A percentile compares a stretch with the other conserved stretches of the same genome.
These are phyloP conservation scores for Cylindrodendrum hubeiense DNA, from an alignment of 2,329 filamentous ascomycete species.

Conservation along the genomic window DNA sequence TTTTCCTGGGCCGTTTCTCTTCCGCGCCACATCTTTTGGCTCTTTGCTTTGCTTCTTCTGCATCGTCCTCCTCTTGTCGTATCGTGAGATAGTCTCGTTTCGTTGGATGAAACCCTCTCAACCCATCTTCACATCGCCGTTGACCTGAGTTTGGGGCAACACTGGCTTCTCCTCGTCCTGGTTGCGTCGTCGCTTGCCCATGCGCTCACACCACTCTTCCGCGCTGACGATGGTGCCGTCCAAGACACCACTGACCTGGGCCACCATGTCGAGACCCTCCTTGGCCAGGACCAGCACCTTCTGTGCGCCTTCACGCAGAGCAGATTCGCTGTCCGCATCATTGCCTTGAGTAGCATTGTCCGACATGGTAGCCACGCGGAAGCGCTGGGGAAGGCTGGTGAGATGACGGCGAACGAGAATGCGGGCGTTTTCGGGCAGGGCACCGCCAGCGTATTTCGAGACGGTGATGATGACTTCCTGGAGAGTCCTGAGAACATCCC, in stretches of 20 bases:
- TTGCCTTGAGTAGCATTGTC: slow-evolving; percentile 44
- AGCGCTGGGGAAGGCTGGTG: slow-evolving; percentile 85
- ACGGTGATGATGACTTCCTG: slow-evolving; percentile 87
- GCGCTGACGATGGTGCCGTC: slow-evolving; percentile 91
- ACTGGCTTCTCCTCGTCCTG: slow-evolving; percentile 45
- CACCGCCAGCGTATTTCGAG: slow-evolving; percentile 90
- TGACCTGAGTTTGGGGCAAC: slow-evolving; percentile 42
- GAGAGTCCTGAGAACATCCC: slow-evolving; percentile 81
- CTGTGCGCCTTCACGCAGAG: slow-evolving; percentile 71
- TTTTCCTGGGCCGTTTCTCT: background rate
- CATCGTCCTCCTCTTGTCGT: background rate
- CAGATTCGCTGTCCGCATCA: slow-evolving; percentile 52
- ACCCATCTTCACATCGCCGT: slow-evolving; percentile 47
- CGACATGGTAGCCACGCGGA: slow-evolving; percentile 76
- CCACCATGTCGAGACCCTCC: slow-evolving; percentile 94
- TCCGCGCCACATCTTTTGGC: background rate
- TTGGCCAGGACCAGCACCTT: slow-evolving; percentile 87
- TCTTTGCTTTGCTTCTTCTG: background rate
- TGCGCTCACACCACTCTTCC: slow-evolving; percentile 88
- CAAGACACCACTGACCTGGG: slow-evolving; percentile 87
- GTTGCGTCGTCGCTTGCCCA: slow-evolving; percentile 63
- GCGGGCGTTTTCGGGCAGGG: slow-evolving; percentile 88
- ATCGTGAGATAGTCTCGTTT: background rate
- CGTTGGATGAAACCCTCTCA: slow-evolving; percentile 18
- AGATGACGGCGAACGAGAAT: slow-evolving; percentile 87